phyloP scores from a whole-genome alignment of 2,329 filamentous ascomycete species.

The Fusarium phyllophilum region DNA sequence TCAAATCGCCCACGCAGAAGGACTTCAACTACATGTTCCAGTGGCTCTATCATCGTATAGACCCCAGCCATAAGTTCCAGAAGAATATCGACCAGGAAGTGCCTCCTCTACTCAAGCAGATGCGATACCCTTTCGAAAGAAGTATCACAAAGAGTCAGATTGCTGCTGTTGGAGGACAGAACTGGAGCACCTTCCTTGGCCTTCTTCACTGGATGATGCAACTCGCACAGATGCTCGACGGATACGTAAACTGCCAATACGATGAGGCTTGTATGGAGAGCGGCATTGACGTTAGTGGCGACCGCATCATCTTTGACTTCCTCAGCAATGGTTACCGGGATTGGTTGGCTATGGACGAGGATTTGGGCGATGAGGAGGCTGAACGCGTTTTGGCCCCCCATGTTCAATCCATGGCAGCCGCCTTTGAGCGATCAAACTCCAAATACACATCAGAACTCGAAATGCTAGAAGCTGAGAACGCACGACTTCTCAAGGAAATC shows the following conservation, averaged over 20 bases:
- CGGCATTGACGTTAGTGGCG: conserved; percentile 86
- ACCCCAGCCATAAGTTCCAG: conserved; percentile 91
- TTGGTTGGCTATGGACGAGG: conserved; percentile 92
- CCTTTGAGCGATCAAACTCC: conserved; percentile 86
- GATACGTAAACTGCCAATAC: conserved; percentile 80
- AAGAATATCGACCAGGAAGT: conserved; percentile 97
- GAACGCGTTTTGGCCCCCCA: conserved; percentile 84
- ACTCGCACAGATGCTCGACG: conserved; percentile 90
- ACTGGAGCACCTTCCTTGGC: conserved; percentile 95
- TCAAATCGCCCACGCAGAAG: conserved; percentile 95
- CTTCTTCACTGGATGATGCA: conserved; percentile 99
- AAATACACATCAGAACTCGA: conserved; percentile 86
- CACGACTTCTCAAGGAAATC: conserved; percentile 83
- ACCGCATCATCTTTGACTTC: conserved; percentile 95
- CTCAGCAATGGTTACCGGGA: conserved; percentile 89
- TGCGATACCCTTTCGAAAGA: conserved; percentile 94
- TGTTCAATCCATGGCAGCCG: conserved; percentile 84
- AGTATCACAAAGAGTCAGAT: conserved; percentile 97
- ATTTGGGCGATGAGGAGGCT: conserved; percentile 85
- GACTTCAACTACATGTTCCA: conserved; percentile 99
- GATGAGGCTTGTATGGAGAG: conserved; percentile 90
- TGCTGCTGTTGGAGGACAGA: conserved; percentile 92
- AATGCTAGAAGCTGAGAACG: conserved; percentile 86
- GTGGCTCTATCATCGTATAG: conserved; percentile 95
- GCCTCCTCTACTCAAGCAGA: conserved; percentile 88